A percentile compares a stretch with the other conserved stretches of the same genome.
Conservation (phyloP, 2,329 filamentous ascomycete genomes). For the Blastomyces emzantsi region DNA sequence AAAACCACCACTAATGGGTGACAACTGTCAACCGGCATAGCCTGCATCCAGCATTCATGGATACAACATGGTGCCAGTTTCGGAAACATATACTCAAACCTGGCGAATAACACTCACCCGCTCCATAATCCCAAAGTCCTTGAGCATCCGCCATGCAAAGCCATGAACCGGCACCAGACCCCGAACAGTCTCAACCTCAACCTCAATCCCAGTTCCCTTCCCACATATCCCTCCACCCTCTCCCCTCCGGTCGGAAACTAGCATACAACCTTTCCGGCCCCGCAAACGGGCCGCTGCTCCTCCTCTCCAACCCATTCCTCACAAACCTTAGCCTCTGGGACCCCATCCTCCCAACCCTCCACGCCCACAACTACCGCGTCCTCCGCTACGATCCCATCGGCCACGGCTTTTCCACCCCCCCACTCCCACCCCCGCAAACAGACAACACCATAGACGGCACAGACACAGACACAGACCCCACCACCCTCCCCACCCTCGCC, state of each 20-base stretch:
- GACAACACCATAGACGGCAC: neutral
- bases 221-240: conserved; percentile 5
- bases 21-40: no score
- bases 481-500: conserved; percentile 35
- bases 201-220: neutral
- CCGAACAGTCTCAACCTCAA: no score
- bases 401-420: conserved; percentile 35
- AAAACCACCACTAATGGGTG: no score
- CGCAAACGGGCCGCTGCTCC: conserved; percentile 22
- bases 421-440: neutral
- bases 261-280: conserved; percentile 16
- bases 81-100: no score
- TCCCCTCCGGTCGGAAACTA: conserved; percentile 15
- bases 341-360: conserved; percentile 29
- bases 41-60: no score
- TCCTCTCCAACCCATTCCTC: conserved; percentile 36
- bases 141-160: neutral
- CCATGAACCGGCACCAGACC: neutral
- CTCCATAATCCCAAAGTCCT: no score
- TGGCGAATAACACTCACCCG: no score
- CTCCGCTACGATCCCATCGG: conserved; percentile 40
- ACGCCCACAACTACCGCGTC: conserved; percentile 31
- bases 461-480: conserved; percentile 19
- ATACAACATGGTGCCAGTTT: no score
- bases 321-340: conserved; percentile 35